A percentile compares a stretch with the other conserved stretches of the same genome.
phyloP scores from a whole-genome alignment of 345 rosid species.

The Eucalyptus sp. region DNA sequence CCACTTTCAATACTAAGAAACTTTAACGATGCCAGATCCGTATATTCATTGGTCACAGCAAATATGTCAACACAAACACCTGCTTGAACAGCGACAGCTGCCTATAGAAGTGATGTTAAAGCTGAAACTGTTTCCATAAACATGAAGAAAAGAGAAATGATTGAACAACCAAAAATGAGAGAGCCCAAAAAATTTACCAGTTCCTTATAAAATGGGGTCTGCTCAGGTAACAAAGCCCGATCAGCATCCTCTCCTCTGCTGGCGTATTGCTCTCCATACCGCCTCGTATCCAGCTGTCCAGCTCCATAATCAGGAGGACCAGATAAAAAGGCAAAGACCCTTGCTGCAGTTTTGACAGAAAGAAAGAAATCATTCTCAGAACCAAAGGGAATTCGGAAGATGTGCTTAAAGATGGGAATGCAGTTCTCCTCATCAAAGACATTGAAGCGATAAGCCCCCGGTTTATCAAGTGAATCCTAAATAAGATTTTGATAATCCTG shows the following conservation, averaged over 20 bases:
- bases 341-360: constrained; percentile 40
- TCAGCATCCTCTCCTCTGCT: constrained; percentile 99
- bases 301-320: constrained; percentile 99
- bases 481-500: not conserved
- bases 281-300: constrained; percentile 92
- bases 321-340: constrained; percentile 89
- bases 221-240: constrained; percentile 96
- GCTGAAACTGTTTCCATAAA: not conserved
- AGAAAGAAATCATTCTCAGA: not conserved
- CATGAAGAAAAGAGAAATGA: not conserved
- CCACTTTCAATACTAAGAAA: constrained; percentile 98
- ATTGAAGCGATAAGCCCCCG: not conserved
- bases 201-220: constrained; percentile 95
- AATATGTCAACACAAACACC: constrained; percentile 96
- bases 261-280: constrained; percentile 99
- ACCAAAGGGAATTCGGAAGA: not conserved
- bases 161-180: not conserved
- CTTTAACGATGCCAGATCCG: constrained; percentile 94
- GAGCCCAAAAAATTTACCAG: constrained; percentile 41
- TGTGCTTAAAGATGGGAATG: not conserved
- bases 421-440: not conserved
- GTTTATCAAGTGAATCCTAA: not conserved
- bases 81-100: constrained; percentile 92
- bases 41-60: constrained; percentile 95
- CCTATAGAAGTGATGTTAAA: constrained; percentile 50